Conservation (phyloP, 352 stramenopile genomes). For the Plasmopara halstedii region DNA sequence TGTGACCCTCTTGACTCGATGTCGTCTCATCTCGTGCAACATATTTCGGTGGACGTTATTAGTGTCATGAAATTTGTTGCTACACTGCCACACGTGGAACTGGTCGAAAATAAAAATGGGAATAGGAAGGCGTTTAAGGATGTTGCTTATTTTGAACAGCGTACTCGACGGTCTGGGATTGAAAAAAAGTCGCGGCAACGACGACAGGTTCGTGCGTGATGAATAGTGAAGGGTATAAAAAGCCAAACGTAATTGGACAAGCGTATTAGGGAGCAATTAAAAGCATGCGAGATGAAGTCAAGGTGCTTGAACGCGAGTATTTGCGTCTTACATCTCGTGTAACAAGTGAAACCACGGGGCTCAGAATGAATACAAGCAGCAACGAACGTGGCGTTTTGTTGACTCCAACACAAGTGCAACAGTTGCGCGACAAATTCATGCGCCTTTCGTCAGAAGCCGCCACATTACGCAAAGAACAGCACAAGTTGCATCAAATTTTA, state of each 20-base stretch:
- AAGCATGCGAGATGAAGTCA: conserved; percentile 45
- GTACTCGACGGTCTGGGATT: conserved; percentile 48
- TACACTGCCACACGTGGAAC: too few species aligned
- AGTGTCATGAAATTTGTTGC: too few species aligned
- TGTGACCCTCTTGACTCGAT: too few species aligned
- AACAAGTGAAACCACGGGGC: background rate
- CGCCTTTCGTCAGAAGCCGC: conserved; percentile 31
- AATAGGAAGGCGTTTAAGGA: too few species aligned
- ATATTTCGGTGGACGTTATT: too few species aligned
- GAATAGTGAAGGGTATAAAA: too few species aligned
- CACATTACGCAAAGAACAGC: conserved; percentile 36
- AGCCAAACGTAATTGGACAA: too few species aligned
- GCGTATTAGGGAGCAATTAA: too few species aligned
- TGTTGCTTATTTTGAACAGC: too few species aligned
- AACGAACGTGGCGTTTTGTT: background rate
- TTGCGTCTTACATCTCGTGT: background rate
- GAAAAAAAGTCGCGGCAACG: conserved; percentile 49
- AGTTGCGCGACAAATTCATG: conserved; percentile 23
- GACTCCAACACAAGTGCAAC: conserved; percentile 9
- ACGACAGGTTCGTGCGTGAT: conserved; percentile 19
- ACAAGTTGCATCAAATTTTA: conserved; percentile 21
- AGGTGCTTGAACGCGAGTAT: conserved; percentile 40
- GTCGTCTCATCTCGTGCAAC: too few species aligned
- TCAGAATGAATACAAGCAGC: background rate
- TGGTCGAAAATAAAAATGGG: too few species aligned